phyloP scores from a whole-genome alignment of 352 stramenopile genomes.

The Phytopythium kandeliae region DNA sequence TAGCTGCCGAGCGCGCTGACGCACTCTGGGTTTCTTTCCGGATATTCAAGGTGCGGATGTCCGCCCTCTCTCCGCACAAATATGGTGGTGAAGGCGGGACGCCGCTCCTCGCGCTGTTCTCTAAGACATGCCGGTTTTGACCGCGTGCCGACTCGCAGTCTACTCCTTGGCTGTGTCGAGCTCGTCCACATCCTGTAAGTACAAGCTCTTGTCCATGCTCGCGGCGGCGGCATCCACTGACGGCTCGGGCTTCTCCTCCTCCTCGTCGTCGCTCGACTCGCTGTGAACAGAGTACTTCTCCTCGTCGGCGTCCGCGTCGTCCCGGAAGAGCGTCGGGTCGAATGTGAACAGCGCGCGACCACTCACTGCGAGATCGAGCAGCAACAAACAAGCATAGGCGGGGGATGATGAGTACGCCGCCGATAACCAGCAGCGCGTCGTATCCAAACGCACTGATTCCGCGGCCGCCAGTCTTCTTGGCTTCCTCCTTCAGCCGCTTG shows the following conservation, averaged over 20 bases:
- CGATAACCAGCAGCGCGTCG: neutral
- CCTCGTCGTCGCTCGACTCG: conserved; percentile 38
- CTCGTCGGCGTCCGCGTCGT: conserved; percentile 87
- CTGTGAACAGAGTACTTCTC: conserved; percentile 77
- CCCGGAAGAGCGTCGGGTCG: conserved; percentile 88
- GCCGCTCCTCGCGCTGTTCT: neutral
- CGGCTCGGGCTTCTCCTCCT: conserved; percentile 35
- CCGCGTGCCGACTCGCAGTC: neutral
- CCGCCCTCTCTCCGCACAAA: neutral
- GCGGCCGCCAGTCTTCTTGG: conserved; percentile 80
- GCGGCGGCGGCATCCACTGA: conserved; percentile 44
- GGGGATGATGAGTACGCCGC: neutral
- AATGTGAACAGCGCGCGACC: conserved; percentile 88
- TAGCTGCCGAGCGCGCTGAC: neutral
- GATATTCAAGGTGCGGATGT: neutral
- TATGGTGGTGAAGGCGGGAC: neutral
- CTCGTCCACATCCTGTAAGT: conserved; percentile 74
- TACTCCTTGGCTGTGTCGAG: conserved; percentile 75
- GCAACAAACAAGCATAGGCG: conserved; percentile 11
- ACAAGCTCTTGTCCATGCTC: conserved; percentile 82
- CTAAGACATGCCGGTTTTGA: neutral
- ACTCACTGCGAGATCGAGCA: conserved; percentile 63
- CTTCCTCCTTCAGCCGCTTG: conserved; percentile 79
- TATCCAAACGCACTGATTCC: conserved; percentile 69
- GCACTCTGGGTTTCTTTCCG: neutral